Conservation (phyloP, 257 asterid genomes). For the Petunia axillaris region DNA sequence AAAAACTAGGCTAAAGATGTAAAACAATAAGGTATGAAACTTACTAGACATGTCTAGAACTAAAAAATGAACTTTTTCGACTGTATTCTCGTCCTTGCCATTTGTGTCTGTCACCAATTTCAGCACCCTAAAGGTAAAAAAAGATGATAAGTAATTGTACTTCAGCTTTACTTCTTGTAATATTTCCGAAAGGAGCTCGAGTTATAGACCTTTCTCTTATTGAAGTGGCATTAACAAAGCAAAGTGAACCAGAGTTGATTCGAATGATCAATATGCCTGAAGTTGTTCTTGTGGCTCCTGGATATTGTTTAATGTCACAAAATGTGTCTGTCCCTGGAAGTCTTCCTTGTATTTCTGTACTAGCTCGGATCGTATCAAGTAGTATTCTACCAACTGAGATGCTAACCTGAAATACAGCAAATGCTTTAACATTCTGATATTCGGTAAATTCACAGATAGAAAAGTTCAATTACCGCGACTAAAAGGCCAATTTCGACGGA, state of each 20-base stretch:
- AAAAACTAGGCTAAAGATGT: background rate
- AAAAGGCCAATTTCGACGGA: slow-evolving; percentile 79
- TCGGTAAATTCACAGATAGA: background rate
- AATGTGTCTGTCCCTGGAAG: slow-evolving; percentile 65
- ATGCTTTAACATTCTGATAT: background rate
- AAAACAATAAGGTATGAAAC: slow-evolving; percentile 25
- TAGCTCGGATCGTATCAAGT: slow-evolving; percentile 56
- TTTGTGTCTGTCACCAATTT: slow-evolving; percentile 45
- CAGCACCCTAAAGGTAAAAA: slow-evolving; percentile 46
- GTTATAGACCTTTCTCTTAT: slow-evolving; percentile 60
- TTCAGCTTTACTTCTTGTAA: background rate
- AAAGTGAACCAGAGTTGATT: slow-evolving; percentile 60
- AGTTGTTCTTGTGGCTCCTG: slow-evolving; percentile 44
- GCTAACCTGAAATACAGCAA: slow-evolving; percentile 47
- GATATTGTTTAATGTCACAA: slow-evolving; percentile 57
- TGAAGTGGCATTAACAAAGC: slow-evolving; percentile 78
- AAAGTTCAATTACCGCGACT: slow-evolving; percentile 50
- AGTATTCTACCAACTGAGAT: slow-evolving; percentile 62
- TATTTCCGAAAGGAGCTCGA: background rate
- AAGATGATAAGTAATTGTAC: background rate
- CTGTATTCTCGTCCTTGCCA: slow-evolving; percentile 39
- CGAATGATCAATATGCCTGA: slow-evolving; percentile 59
- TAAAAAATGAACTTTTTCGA: slow-evolving; percentile 47
- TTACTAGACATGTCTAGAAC: slow-evolving; percentile 79
- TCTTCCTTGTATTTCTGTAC: slow-evolving; percentile 65